A percentile compares a stretch with the other conserved stretches of the same genome.
Conservation (phyloP, 108 stramenopile genomes). For the Epithemia pelagica region DNA sequence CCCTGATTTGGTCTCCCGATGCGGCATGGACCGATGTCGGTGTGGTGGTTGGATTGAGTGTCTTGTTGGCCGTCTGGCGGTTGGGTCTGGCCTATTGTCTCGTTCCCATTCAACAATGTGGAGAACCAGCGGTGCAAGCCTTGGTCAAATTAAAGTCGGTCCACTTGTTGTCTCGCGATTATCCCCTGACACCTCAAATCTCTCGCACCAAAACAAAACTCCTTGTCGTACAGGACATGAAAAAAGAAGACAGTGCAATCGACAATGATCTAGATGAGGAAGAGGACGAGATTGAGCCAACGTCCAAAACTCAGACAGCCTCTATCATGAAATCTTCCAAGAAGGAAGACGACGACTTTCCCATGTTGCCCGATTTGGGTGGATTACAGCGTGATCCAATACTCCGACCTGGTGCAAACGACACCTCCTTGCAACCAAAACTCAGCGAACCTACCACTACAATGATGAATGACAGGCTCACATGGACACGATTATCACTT, state of each 20-base stretch:
- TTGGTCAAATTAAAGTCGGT: conserved; percentile 66
- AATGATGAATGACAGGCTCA: no score
- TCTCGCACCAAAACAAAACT: not conserved
- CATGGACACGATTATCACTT: no score
- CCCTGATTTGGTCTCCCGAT: conserved; percentile 13
- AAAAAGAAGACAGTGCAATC: not conserved
- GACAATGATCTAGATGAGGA: not conserved
- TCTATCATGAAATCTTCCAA: no score
- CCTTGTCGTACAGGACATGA: no score
- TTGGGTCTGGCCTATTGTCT: conserved; percentile 53
- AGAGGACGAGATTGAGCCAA: not conserved
- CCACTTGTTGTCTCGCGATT: conserved; percentile 55
- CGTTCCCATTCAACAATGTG: conserved; percentile 44
- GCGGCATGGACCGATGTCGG: conserved; percentile 39
- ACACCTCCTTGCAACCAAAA: not conserved
- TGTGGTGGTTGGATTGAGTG: conserved; percentile 32
- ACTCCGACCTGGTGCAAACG: not conserved
- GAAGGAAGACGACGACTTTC: no score
- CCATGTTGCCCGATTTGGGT: no score
- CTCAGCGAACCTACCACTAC: not conserved
- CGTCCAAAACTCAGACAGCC: not conserved
- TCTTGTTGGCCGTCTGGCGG: conserved; percentile 52
- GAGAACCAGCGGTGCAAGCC: conserved; percentile 35
- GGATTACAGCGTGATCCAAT: not conserved
- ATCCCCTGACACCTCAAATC: conserved; percentile 32